Base-by-base conservation (phyloP, 208 protist species). In the Acanthamoeba triangularis region DNA sequence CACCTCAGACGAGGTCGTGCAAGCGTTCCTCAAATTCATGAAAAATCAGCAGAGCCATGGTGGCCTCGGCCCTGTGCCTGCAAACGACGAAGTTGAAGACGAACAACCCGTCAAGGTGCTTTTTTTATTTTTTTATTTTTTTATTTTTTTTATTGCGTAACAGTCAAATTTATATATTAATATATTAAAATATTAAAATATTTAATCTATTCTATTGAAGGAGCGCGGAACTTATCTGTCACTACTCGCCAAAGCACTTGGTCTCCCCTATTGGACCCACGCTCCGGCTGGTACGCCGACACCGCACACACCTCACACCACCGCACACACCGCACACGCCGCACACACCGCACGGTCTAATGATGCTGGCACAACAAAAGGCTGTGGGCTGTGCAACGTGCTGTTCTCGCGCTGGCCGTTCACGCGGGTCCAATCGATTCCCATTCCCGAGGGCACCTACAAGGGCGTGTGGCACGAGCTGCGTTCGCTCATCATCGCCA, bases 381-480 rank as follows among this genome's bases (percentile, higher is more conserved):
- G 78, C 2, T 87, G 47, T 23, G 78, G 78, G 16, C 49, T 87
- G 14, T 44, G 78, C 78, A 87, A 87, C 28, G 78, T 37, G 7
- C 11, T 87, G 78, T 61, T 87, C 41, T 87, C 78, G n/a, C 78
- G 78, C 1, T 87, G 78, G 78, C 78, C 78, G 6, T 61, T 87
- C 47, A 61, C 59, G 49, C 1, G 28, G 14, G 41, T 61, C 11
- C 13, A 87, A 28, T 56, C 47, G n/a, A 37, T 87, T 6, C 33
- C 78, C 47, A n/a, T 87, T 47, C 47, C 41, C 23, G 78, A 63
- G 28, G 33, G 28, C 78, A 87, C 47, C 33, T 61, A 61, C 78
- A 78, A 78, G 33, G 69, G 37, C 30, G 69, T 49, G 18, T 78
- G 69, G 69, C 78, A 87, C 49, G 78, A 87, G 78, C 37, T 61